Evolutionary conservation across 2,329 filamentous ascomycete species (phyloP), one percentile per base, ranked within the genome.

Genomic region (Colletotrichum theobromicola): DNA sequence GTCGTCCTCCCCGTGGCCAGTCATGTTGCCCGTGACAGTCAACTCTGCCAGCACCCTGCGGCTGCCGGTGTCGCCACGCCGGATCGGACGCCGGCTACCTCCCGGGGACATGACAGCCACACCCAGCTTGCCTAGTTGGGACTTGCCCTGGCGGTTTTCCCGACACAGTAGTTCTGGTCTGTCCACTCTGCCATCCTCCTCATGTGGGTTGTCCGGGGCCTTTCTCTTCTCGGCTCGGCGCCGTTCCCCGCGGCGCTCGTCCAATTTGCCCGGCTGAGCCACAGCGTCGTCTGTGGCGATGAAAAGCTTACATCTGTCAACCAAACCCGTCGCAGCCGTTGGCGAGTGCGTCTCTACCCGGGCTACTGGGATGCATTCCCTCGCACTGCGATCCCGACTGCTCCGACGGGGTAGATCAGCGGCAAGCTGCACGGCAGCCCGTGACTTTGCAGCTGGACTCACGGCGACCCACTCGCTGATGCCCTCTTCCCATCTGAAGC

Each of bases 401-500:
- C 35, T 57, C 16, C 66, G 66, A 57, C 70, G 58, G 18, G 57
- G 46, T 32, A 18, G 16, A 13, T 10, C 10, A 21, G 46, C 26
- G 21, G n/a, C 46, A 26, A 18, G 57, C 13, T 21, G 16, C 16
- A 60, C 7, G 18, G 9, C 15, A 6, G 50, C 34, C 24, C 46
- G 42, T 18, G 35, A 42, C 57, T 46, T 72, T 5, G 58, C 32
- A 35, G 35, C 64, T 12, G 75, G 76, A 30, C 67, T 77, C 15
- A 30, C 18, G n/a, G 72, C 69, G 42, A 85, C 81, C 84, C 84
- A 85, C 72, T 86, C 84, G 67, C 84, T 83, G 30, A 86, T 85
- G 21, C 83, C 83, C 53, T 85, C 83, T 63, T 86, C 84, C 84
- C 84, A 86, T 53, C 78, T 77, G 80, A 83, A 85, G 8, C 83